Base-by-base conservation (phyloP, 1,139 yeast species). In the Yamadazyma dendronema region DNA sequence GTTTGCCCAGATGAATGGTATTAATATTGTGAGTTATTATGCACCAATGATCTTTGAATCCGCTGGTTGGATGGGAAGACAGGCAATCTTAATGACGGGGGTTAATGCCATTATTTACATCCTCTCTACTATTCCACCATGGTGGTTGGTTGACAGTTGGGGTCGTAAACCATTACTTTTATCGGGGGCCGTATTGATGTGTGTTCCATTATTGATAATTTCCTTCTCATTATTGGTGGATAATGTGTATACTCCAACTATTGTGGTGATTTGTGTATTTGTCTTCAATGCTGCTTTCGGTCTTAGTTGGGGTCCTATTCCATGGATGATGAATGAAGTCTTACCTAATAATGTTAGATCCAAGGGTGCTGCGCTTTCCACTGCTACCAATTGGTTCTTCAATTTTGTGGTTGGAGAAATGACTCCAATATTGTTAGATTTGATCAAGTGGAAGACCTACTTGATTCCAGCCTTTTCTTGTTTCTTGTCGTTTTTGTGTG, bases 301-400 rank as follows among this genome's bases (percentile, higher is more conserved):
- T 9, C 81, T 81, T 50, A 76, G 85, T 39, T 88, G 96, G 95
- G 96, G 96, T 9, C 97, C 97, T 3, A 82, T 90, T 42, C 96
- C 96, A 6, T 89, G 97, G 97, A 72, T 90, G 50, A 83, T 87
- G 63, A 88, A 89, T 33, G 97, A 89, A 63, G 90, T 90, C 37
- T 74, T 90, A 41, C 97, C 97, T 0, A 76, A 86, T 43, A 71
- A 82, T 17, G 89, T 89, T n/a, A 76, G 97, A 42, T 89, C 96
- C 6, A 86, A 89, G 53, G 96, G 96, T 35, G 95, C 96, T 0
- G 88, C 96, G 1, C 65, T 88, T 46, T 83, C 96, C 0, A 89
- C 96, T 0, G 96, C 96, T 1, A 81, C 95, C 8, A 89, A 89
- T 59, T 90, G 97, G 97, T 76, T 87, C n/a, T 89, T 87, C 65